Base-by-base conservation (phyloP, 164 flowering plant species). In the Annona squamosa region DNA sequence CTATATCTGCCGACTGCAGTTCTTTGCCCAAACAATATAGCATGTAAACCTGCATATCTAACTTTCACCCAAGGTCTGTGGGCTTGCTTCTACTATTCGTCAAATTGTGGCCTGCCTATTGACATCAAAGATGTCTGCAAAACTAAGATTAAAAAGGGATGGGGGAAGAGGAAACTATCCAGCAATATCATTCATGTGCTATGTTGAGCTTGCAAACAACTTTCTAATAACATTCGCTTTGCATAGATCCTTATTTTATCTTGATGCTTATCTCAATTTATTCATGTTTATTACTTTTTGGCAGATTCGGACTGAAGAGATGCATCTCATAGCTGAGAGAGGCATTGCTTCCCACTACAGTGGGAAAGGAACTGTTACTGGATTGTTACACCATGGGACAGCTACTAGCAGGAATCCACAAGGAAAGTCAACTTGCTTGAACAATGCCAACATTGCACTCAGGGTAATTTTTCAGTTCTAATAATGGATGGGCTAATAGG, bases 281-380 rank as follows among this genome's bases (percentile, higher is more conserved):
- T 17, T 65, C 19, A 62, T 7, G 71, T 69, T 47, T 48, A 67
- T 73, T 72, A 48, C 46, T 68, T 66, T 19, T 69, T 79, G 76
- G 72, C 88, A 94, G 99, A 90, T 95, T 71, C 86, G 97, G 81
- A 91, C 97, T 67, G 98, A 91, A 80, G 99, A 89, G 83, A 95
- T 95, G 99, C 89, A 95, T 83, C 83, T 95, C 80, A 95, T 95
- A 73, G 98, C 98, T 71, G 91, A 93, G 82, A 90, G 99, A 84
- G 99, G 99, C 70, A 91, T 95, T 82, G 98, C 99, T 82, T 87
- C 98, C 77, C 97, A 91, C 74, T 95, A 95, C 77, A 90, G 93
- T 84, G 99, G 99, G 71, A 87, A 84, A 79, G 86, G 75, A 44
- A 82, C 84, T 81, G 88, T 84, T 70, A 84, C 91, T 72, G 88